Evolutionary conservation across 1,139 yeast genomes (phyloP).

Genomic region (Saccharomyces hybrid): DNA sequence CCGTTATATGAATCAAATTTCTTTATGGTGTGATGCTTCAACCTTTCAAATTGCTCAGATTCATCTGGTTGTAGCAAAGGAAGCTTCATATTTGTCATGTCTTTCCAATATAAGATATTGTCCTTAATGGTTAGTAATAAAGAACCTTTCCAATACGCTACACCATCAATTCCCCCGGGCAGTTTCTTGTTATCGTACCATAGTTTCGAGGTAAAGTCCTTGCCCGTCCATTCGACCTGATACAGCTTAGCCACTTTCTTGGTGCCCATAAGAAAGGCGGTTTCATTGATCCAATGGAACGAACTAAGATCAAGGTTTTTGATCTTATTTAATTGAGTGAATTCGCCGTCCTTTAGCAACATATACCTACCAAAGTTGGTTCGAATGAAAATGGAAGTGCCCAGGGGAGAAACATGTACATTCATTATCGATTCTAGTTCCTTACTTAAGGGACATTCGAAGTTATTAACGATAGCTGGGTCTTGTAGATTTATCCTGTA

Average conservation of each 20-base stretch:
- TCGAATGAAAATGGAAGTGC: neutral
- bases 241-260: slow-evolving; percentile 20
- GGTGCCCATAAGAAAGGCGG: slow-evolving; percentile 23
- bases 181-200: neutral
- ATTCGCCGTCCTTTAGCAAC: neutral
- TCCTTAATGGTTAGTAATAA: neutral
- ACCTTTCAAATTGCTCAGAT: slow-evolving; percentile 33
- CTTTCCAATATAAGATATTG: neutral
- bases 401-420: neutral
- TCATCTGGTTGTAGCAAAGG: slow-evolving; percentile 26
- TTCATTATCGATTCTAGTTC: neutral
- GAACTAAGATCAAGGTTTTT: slow-evolving; percentile 22
- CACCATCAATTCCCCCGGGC: slow-evolving; percentile 23
- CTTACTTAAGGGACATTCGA: neutral
- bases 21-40: slow-evolving; percentile 29
- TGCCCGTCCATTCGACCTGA: slow-evolving; percentile 10
- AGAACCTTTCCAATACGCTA: slow-evolving; percentile 35
- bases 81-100: neutral
- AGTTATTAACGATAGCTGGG: neutral
- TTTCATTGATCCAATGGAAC: slow-evolving; percentile 18
- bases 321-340: slow-evolving; percentile 7
- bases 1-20: slow-evolving; percentile 29
- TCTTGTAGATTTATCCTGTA: neutral
- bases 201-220: neutral
- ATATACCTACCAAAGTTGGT: neutral